Percentiles rank a stretch among this genome's conserved stretches.
These are phyloP conservation scores for Torulaspora maleeae DNA, from an alignment of 805 yeast species.

Conservation along the genomic window DNA sequence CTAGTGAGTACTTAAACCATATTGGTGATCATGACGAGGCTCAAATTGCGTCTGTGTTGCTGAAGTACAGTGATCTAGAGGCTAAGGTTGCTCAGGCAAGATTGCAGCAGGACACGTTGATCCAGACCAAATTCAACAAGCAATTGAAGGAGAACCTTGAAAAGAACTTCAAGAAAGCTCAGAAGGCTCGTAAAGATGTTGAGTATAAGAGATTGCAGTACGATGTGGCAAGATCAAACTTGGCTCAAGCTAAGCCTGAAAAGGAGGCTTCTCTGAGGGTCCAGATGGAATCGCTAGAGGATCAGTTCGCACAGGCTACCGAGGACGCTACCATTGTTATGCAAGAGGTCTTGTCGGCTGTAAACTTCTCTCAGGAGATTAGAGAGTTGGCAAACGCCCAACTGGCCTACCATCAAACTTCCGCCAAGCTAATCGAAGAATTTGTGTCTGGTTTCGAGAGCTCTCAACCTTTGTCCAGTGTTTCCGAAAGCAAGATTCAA, in stretches of 20 bases:
- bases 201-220: slow-evolving; percentile 73
- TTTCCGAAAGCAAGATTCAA: background rate
- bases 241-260: slow-evolving; percentile 50
- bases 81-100: slow-evolving; percentile 77
- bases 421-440: slow-evolving; percentile 59
- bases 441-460: slow-evolving; percentile 38
- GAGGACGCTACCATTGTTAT: slow-evolving; percentile 81
- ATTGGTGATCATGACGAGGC: slow-evolving; percentile 39
- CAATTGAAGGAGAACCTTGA: slow-evolving; percentile 59
- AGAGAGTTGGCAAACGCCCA: slow-evolving; percentile 72
- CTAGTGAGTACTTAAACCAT: slow-evolving; percentile 34
- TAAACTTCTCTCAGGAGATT: slow-evolving; percentile 63
- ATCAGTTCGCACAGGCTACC: slow-evolving; percentile 82
- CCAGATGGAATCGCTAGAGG: slow-evolving; percentile 79
- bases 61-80: slow-evolving; percentile 64
- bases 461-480: slow-evolving; percentile 3
- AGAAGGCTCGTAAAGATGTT: slow-evolving; percentile 65
- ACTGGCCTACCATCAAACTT: slow-evolving; percentile 72
- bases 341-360: slow-evolving; percentile 72
- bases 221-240: slow-evolving; percentile 66
- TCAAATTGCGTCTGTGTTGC: slow-evolving; percentile 57
- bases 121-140: slow-evolving; percentile 63
- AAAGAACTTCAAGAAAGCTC: slow-evolving; percentile 56
- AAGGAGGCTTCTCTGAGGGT: slow-evolving; percentile 71
- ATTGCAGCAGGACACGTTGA: slow-evolving; percentile 73